Evolutionary conservation across 2,329 filamentous ascomycete genomes (phyloP).

Genomic region (Volutella citrinella): DNA sequence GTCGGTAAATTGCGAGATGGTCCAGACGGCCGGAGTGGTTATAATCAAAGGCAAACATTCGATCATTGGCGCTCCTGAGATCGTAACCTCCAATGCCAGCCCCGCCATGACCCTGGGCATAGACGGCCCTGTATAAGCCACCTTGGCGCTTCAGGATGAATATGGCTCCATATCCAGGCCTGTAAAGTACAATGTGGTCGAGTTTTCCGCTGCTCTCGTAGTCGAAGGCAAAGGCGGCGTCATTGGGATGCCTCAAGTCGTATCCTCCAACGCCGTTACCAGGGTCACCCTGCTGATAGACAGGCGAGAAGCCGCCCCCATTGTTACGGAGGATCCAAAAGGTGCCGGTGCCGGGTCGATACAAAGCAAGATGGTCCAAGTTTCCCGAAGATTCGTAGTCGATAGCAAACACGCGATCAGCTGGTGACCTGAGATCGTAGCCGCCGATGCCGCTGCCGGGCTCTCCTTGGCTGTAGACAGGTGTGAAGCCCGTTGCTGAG

Average conservation of each 20-base stretch:
- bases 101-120: conserved; percentile 3
- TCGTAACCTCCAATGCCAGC: conserved; percentile 7
- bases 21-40: conserved; percentile 2
- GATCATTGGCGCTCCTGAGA: conserved; percentile 4
- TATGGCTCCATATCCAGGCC: conserved; percentile 5
- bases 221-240: conserved; percentile 7
- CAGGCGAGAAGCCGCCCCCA: background rate
- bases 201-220: conserved; percentile 6
- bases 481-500: conserved; percentile 2
- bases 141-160: conserved; percentile 3
- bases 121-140: conserved; percentile 1
- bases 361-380: conserved; percentile 4
- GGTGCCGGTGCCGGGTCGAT: conserved; percentile 3
- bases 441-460: conserved; percentile 4
- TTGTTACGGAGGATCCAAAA: conserved; percentile 5
- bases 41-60: conserved; percentile 5
- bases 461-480: conserved; percentile 2
- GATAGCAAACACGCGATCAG: conserved; percentile 4
- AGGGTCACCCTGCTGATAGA: conserved; percentile 5
- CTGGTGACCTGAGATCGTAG: conserved; percentile 2
- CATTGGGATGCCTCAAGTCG: conserved; percentile 2
- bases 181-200: conserved; percentile 7
- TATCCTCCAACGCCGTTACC: conserved; percentile 6
- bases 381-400: conserved; percentile 5
- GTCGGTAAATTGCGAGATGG: conserved; percentile 3